Evolutionary conservation across 805 yeast species (phyloP), one percentile per base, ranked within the genome.

Genomic region (Vanderwaltozyma verrucispora): DNA sequence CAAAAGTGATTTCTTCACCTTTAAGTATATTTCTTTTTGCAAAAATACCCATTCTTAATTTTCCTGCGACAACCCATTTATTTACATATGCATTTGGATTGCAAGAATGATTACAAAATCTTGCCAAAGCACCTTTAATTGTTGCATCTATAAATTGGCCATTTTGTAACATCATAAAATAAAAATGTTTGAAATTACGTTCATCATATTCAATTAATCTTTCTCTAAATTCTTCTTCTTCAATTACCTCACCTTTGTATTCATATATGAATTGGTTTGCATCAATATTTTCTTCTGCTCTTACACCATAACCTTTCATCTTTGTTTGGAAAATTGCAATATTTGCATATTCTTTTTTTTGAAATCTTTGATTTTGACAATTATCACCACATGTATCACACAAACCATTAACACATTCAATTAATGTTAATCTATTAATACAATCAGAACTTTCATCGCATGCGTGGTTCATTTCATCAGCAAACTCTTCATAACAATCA

Each of bases 61-160:
- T 81, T 42, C 82, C 84, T 21, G 87, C 87, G 12, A 89, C 97
- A 14, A 88, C 92, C 98, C 98, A 89, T 64, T 89, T 89, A 59
- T 89, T 96, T 30, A 89, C 95, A 50, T 74, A 85, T 17, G 95
- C 89, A 59, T 92, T 92, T 11, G 98, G 98, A 51, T 75, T 78
- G 60, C 98, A 89, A 16, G 95, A 85, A 62, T 89, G 98, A 60
- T 89, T 89, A 55, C 92, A 82, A 63, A 88, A 92, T 40, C 98
- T 69, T 2, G 95, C 96, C 39, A 89, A 61, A 15, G 86, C 75
- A 7, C 97, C 98, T 62, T 75, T 81, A 34, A 71, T 71, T 2
- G 97, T 89, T 33, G 98, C 98, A 60, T 89, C 98, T 41, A 89
- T 85, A 54, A 87, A 92, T 54, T 89, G 89, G 42, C 86, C 87